phyloP scores from a whole-genome alignment of 208 protist genomes.

The Naegleria fowleri region DNA sequence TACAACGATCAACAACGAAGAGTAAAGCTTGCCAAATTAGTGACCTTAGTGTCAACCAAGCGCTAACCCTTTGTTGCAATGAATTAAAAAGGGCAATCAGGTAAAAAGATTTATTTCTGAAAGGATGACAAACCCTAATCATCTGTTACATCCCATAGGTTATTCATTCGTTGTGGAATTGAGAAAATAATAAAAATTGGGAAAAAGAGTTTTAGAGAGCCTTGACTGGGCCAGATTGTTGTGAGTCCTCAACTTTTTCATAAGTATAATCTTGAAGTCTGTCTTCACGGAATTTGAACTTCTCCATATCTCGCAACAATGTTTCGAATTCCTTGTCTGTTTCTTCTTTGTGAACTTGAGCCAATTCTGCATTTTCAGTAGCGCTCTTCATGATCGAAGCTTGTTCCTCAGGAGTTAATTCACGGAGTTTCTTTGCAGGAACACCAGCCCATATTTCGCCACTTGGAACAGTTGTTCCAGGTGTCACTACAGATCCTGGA shows the following conservation, averaged over 20 bases:
- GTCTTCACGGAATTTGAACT: neutral
- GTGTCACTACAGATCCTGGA: slow-evolving; percentile 65
- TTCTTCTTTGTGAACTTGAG: neutral
- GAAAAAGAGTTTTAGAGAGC: too few relatives aligned
- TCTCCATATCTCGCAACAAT: neutral
- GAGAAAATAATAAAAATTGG: too few relatives aligned
- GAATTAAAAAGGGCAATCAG: neutral
- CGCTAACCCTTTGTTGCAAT: too few relatives aligned
- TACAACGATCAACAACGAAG: neutral
- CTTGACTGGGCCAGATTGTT: neutral
- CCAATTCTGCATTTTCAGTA: neutral
- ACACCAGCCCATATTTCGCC: slow-evolving; percentile 80
- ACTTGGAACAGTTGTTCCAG: slow-evolving; percentile 66
- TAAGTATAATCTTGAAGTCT: neutral
- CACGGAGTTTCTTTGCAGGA: slow-evolving; percentile 46
- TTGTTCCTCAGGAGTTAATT: neutral
- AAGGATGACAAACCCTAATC: too few relatives aligned
- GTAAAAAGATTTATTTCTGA: neutral
- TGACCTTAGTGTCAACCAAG: too few relatives aligned
- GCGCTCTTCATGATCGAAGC: neutral
- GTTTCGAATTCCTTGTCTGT: neutral
- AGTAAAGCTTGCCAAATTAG: neutral
- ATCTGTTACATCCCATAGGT: too few relatives aligned
- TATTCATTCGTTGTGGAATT: too few relatives aligned
- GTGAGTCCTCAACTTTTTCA: neutral